These are phyloP conservation scores for Batkoa obscura DNA, from an alignment of 371 early-diverging fungal genomes.

Conservation along the genomic window DNA sequence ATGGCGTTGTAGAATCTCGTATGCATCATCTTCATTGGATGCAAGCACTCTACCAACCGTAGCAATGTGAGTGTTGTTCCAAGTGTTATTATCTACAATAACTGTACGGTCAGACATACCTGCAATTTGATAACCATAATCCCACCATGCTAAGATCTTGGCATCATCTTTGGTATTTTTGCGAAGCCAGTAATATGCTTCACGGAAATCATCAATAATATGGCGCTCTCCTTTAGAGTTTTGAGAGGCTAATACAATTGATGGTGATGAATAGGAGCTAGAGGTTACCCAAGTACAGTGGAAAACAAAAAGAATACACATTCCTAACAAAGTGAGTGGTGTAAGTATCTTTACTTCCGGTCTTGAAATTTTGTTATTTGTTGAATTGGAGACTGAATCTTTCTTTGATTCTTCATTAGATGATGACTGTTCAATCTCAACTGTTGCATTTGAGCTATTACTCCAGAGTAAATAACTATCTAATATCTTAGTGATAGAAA, in stretches of 20 bases:
- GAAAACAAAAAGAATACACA: conserved; percentile 69
- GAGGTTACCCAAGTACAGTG: conserved; percentile 98
- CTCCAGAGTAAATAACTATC: conserved; percentile 41
- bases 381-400: conserved; percentile 1
- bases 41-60: conserved; percentile 95
- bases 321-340: conserved; percentile 26
- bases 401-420: conserved; percentile 10
- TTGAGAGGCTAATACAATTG: conserved; percentile 89
- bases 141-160: conserved; percentile 99
- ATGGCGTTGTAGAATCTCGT: conserved; percentile 69
- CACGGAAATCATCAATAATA: conserved; percentile 98
- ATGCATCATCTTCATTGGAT: conserved; percentile 73
- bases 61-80: conserved; percentile 99
- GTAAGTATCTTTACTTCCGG: neutral
- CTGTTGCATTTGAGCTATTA: conserved; percentile 1
- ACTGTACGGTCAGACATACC: conserved; percentile 96
- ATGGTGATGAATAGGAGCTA: conserved; percentile 93
- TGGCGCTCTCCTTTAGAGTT: conserved; percentile 65
- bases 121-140: conserved; percentile 99
- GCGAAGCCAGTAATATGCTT: conserved; percentile 97
- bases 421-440: conserved; percentile 6
- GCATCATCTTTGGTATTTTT: conserved; percentile 85
- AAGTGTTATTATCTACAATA: conserved; percentile 98
- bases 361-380: neutral
- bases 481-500: conserved; percentile 69